A percentile compares a stretch with the other conserved stretches of the same genome.
phyloP scores from a whole-genome alignment of 805 yeast genomes.

The Yamadazyma sp. region DNA sequence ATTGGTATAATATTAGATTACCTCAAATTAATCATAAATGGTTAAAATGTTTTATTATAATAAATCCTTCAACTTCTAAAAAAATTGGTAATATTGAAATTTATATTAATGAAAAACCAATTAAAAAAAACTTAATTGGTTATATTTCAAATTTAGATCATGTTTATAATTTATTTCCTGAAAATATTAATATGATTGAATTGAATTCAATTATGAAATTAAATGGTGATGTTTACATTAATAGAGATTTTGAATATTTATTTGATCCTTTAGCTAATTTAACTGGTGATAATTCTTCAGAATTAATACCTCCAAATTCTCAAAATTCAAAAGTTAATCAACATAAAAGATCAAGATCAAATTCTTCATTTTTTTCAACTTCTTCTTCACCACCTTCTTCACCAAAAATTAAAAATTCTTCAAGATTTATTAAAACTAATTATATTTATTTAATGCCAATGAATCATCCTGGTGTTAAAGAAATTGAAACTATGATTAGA shows the following conservation, averaged over 20 bases:
- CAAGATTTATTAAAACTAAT: conserved; percentile 20
- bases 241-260: conserved; percentile 34
- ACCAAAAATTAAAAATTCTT: conserved; percentile 18
- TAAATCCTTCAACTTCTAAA: conserved; percentile 44
- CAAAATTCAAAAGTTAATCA: too few species aligned
- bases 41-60: conserved; percentile 52
- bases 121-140: conserved; percentile 51
- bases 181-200: conserved; percentile 54
- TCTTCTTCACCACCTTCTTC: conserved; percentile 15
- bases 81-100: conserved; percentile 53
- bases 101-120: conserved; percentile 46
- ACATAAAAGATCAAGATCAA: conserved; percentile 13
- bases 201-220: conserved; percentile 53
- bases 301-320: background rate
- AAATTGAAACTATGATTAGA: conserved; percentile 71
- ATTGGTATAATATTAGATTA: conserved; percentile 62
- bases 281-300: conserved; percentile 1
- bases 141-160: conserved; percentile 43
- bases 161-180: conserved; percentile 59
- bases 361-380: conserved; percentile 15
- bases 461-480: conserved; percentile 67
- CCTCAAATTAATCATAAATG: conserved; percentile 58
- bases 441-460: conserved; percentile 69
- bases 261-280: too few species aligned
- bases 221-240: conserved; percentile 52